Evolutionary conservation across 768 basidiomycete species (phyloP).

Genomic region (Rhodotorula paludigena): DNA sequence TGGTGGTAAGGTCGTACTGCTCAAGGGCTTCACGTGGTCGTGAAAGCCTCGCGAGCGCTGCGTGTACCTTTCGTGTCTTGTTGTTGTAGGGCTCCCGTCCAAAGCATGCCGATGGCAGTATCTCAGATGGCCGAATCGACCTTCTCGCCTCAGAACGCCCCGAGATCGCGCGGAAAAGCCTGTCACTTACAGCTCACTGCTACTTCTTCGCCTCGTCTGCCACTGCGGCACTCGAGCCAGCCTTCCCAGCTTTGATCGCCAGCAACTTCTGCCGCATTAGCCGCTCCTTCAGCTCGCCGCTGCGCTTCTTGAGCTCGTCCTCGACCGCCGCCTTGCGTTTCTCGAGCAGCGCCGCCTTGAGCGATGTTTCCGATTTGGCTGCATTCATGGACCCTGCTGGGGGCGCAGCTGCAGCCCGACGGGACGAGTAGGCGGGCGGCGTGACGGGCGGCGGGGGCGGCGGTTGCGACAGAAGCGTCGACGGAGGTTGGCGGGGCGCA

Average conservation of each 20-base stretch:
- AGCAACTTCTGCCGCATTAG: constrained; percentile 1
- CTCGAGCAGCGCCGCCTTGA: constrained; percentile 21
- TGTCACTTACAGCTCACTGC: neutral
- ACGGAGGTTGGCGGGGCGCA: neutral
- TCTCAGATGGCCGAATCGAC: too few species aligned
- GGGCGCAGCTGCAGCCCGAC: neutral
- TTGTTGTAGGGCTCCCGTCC: neutral
- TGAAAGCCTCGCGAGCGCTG: neutral
- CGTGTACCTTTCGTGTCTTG: neutral
- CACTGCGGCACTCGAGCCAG: too few species aligned
- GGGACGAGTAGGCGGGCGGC: neutral
- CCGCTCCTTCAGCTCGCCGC: constrained; percentile 7
- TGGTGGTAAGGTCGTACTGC: neutral
- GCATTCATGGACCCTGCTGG: neutral
- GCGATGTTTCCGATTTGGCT: constrained; percentile 1
- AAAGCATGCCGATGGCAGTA: neutral
- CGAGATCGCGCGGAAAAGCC: neutral
- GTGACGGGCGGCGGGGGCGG: neutral
- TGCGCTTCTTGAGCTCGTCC: constrained; percentile 16
- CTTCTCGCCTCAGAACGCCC: neutral
- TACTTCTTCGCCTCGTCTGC: neutral
- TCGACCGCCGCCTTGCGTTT: constrained; percentile 24
- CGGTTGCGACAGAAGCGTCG: too few species aligned
- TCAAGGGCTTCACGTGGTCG: neutral
- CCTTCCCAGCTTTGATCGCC: neutral